phyloP scores from a whole-genome alignment of 2,329 filamentous ascomycete genomes.

The Ophiocordyceps robertsii region DNA sequence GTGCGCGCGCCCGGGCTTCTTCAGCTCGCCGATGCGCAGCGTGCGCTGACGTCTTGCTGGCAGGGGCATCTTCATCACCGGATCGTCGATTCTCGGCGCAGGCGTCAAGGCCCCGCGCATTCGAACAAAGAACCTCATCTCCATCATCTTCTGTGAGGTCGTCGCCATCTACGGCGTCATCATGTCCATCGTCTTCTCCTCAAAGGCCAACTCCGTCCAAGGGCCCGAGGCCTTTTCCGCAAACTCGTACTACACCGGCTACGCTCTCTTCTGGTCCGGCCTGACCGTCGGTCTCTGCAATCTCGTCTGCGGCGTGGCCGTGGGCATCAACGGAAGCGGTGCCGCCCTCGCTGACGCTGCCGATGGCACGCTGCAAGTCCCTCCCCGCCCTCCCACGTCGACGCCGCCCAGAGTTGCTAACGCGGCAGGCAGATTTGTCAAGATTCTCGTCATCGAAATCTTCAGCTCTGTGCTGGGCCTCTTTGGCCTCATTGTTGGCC shows the following conservation, averaged over 20 bases:
- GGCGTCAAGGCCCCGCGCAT: slow-evolving; percentile 95
- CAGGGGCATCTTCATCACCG: slow-evolving; percentile 98
- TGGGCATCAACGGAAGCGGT: slow-evolving; percentile 96
- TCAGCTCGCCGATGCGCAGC: background rate
- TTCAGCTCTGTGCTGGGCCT: slow-evolving; percentile 96
- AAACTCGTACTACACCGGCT: slow-evolving; percentile 86
- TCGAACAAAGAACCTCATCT: slow-evolving; percentile 98
- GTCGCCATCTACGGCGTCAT: slow-evolving; percentile 99
- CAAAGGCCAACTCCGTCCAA: slow-evolving; percentile 60
- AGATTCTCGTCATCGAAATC: slow-evolving; percentile 97
- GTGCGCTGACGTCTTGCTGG: background rate
- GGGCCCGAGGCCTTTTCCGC: slow-evolving; percentile 56
- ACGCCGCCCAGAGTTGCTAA: background rate
- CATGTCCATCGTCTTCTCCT: slow-evolving; percentile 96
- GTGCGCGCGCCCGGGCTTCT: slow-evolving; percentile 31
- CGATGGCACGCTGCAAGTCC: slow-evolving; percentile 69
- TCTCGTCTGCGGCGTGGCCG: slow-evolving; percentile 86
- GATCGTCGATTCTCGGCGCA: slow-evolving; percentile 90
- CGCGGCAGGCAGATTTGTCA: slow-evolving; percentile 61
- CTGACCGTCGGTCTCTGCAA: slow-evolving; percentile 94
- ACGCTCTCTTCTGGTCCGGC: slow-evolving; percentile 90
- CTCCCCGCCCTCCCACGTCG: background rate
- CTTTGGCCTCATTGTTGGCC: slow-evolving; percentile 89
- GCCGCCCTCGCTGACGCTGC: slow-evolving; percentile 93
- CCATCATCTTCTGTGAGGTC: slow-evolving; percentile 99